phyloP scores from a whole-genome alignment of 1,284 basidiomycete species.

The Agaricales sp. region DNA sequence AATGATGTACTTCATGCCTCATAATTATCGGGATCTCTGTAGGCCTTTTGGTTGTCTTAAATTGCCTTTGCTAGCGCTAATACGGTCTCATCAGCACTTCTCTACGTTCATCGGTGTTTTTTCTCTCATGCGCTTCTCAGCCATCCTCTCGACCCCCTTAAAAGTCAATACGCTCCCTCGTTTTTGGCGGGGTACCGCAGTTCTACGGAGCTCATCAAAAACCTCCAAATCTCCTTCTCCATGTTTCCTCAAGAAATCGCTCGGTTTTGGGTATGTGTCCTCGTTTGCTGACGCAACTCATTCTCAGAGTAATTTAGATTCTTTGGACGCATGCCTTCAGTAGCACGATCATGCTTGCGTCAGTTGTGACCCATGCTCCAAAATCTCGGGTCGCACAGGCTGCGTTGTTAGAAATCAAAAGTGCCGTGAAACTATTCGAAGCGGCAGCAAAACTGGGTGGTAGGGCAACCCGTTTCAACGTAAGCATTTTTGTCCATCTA shows the following conservation, averaged over 20 bases:
- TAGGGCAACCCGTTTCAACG: slow-evolving; percentile 55
- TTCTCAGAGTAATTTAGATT: not conserved
- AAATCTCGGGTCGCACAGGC: slow-evolving; percentile 55
- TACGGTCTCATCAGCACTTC: slow-evolving; percentile 30
- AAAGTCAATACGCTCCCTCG: slow-evolving; percentile 52
- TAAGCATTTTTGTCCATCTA: slow-evolving; percentile 20
- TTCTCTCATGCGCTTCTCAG: slow-evolving; percentile 54
- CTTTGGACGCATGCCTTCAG: slow-evolving; percentile 55
- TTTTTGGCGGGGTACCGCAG: slow-evolving; percentile 56
- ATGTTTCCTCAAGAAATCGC: slow-evolving; percentile 49
- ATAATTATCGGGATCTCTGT: slow-evolving; percentile 59
- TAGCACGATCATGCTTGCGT: slow-evolving; percentile 55
- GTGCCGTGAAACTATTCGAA: slow-evolving; percentile 52
- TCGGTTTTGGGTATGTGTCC: slow-evolving; percentile 39
- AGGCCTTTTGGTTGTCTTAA: slow-evolving; percentile 13
- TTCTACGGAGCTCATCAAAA: slow-evolving; percentile 43
- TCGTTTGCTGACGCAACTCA: not conserved
- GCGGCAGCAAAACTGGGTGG: slow-evolving; percentile 48
- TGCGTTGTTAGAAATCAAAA: slow-evolving; percentile 48
- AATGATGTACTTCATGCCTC: slow-evolving; percentile 58
- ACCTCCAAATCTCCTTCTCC: slow-evolving; percentile 39
- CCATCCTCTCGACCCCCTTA: slow-evolving; percentile 47
- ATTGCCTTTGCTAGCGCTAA: slow-evolving; percentile 2
- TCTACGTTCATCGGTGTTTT: slow-evolving; percentile 61
- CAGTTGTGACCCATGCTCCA: slow-evolving; percentile 56